Percentiles rank a stretch among this genome's conserved stretches.
Evolutionary conservation across 2,329 filamentous ascomycete species (phyloP).

Genomic region (Phyllosticta capitalensis): DNA sequence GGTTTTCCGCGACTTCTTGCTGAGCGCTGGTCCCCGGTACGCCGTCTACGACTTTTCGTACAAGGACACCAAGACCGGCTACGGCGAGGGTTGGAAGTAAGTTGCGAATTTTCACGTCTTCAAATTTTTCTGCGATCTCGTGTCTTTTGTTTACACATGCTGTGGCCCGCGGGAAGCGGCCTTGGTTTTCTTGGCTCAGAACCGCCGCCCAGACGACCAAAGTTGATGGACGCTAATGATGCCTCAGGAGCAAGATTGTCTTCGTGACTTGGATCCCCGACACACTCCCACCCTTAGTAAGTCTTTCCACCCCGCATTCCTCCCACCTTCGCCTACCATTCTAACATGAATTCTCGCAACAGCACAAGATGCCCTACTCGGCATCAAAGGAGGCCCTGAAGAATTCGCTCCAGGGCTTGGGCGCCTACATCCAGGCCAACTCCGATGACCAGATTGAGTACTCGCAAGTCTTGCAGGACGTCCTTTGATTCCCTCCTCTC

Average conservation of each 20-base stretch:
- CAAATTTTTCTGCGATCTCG: not conserved
- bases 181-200: not conserved
- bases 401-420: constrained; percentile 66
- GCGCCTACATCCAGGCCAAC: constrained; percentile 72
- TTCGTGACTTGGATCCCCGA: constrained; percentile 76
- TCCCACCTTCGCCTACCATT: not conserved
- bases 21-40: constrained; percentile 63
- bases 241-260: constrained; percentile 55
- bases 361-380: constrained; percentile 87
- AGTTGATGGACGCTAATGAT: not conserved
- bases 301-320: constrained; percentile 21
- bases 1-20: constrained; percentile 64
- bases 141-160: not conserved
- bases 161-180: constrained; percentile 17
- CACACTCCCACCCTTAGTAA: constrained; percentile 68
- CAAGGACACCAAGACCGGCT: constrained; percentile 44
- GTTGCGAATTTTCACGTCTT: constrained; percentile 7
- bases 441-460: constrained; percentile 75
- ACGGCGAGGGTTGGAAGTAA: constrained; percentile 59
- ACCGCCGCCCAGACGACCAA: not conserved
- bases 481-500: not conserved
- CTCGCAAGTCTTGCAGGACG: constrained; percentile 29
- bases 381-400: constrained; percentile 82
- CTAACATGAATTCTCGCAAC: not conserved
- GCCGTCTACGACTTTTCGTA: constrained; percentile 82